Base-by-base conservation (phyloP, 139 green algal species). In the Protoeuglena noctilucae region DNA sequence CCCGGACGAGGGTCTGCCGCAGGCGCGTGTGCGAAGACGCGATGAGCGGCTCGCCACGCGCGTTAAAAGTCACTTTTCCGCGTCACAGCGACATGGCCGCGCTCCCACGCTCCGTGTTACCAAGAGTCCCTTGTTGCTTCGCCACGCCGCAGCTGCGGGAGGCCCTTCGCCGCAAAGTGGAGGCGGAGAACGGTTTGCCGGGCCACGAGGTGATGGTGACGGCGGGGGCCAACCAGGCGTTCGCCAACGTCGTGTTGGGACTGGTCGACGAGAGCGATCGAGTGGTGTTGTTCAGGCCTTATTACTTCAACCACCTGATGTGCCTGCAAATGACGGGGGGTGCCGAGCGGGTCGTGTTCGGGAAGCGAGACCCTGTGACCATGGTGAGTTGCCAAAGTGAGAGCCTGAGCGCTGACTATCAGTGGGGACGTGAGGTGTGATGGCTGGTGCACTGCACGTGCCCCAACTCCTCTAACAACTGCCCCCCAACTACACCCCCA, bases 221-320 rank as follows among this genome's bases (percentile, higher is more conserved):
- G 3, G 67, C 79, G 3, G 87, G 87, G 3, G 88, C 87, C 55
- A 94, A 90, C 49, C 87, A 95, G 68, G 82, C 73, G 17, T 94
- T 94, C 48, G 65, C 76, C 3, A 95, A 94, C 63, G 55, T 87
- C 6, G 70, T 94, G 50, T 60, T 94, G 14, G 63, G 79, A 0
- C 63, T 94, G 34, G 64, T 69, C 19, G 88, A 96, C 45, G 52
- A 60, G 2, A 19, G 43, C 7, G 78, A 92, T 61, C 22, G 54
- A 0, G 72, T 79, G 3, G 86, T 87, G 21, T 73, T 96, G 23
- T 96, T 95, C 67, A 67, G 45, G 43, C 88, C 88, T 7, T 93
- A 87, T 66, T 96, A 96, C 72, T 96, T 96, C 74, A 95, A 96
- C 67, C 83, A 95, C 63, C 65, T 81, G 14, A 94, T 94, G 87